Conservation (phyloP, 192 early-diverging fungal genomes). For the Coemansia sp. region DNA sequence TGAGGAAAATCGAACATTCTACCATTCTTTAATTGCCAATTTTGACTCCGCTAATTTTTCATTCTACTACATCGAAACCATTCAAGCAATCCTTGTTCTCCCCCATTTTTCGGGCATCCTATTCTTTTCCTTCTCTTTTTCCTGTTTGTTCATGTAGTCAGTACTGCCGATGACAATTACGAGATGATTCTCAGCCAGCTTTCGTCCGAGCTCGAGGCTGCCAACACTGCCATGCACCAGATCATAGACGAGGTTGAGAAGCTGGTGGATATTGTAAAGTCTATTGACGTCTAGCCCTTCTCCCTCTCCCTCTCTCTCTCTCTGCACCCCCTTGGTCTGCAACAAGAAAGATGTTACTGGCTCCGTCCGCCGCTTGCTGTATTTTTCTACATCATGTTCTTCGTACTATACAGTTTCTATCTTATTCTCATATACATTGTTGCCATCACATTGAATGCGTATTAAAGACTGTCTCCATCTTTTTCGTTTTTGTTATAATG, state of each 20-base stretch:
- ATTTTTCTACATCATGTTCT: neutral
- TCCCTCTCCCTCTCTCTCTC: constrained; percentile 2
- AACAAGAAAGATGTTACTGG: neutral
- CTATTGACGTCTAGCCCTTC: constrained; percentile 24
- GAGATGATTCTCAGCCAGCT: constrained; percentile 31
- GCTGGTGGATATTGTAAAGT: constrained; percentile 46
- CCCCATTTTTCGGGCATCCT: neutral
- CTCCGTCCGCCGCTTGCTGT: neutral
- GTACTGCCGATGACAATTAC: constrained; percentile 21
- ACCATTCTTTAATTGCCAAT: neutral
- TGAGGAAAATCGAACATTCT: neutral
- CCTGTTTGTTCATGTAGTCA: constrained; percentile 18
- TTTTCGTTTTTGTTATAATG: too few species aligned
- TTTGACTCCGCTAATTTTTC: neutral
- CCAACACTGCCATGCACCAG: constrained; percentile 31
- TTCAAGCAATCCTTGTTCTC: neutral
- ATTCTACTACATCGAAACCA: neutral
- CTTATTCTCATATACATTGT: too few species aligned
- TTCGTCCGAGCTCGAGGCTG: constrained; percentile 40
- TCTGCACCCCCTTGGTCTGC: neutral
- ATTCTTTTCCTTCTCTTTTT: neutral
- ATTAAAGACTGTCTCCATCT: too few species aligned
- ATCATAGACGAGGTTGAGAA: constrained; percentile 46
- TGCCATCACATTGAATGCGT: too few species aligned
- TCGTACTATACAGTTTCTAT: neutral